These are phyloP conservation scores for Funneliformis mosseae DNA, from an alignment of 192 early-diverging fungal genomes.

Conservation along the genomic window DNA sequence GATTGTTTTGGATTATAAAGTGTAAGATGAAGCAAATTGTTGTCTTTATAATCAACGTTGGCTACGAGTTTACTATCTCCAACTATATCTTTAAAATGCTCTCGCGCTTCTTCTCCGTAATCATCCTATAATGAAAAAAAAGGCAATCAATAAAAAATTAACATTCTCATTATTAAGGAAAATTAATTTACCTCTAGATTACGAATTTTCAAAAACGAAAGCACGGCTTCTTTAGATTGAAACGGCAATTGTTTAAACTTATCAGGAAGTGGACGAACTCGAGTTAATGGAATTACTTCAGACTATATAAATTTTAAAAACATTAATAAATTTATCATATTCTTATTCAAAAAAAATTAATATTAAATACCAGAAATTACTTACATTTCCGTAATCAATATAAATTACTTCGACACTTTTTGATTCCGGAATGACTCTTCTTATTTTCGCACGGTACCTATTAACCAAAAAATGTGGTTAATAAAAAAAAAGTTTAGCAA, in stretches of 20 bases:
- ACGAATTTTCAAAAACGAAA: slow-evolving; percentile 81
- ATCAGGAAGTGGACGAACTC: slow-evolving; percentile 74
- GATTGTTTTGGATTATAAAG: slow-evolving; percentile 66
- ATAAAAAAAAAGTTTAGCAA: not conserved
- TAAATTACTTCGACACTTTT: slow-evolving; percentile 77
- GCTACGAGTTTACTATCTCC: slow-evolving; percentile 68
- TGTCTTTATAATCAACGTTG: slow-evolving; percentile 68
- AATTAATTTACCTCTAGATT: slow-evolving; percentile 34
- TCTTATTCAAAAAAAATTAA: not conserved
- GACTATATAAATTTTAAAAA: slow-evolving; percentile 37
- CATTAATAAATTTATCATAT: not conserved
- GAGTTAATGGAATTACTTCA: slow-evolving; percentile 71
- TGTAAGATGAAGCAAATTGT: slow-evolving; percentile 61
- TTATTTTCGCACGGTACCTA: slow-evolving; percentile 74
- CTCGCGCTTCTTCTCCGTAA: slow-evolving; percentile 75
- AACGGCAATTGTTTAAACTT: slow-evolving; percentile 69
- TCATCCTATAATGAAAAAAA: slow-evolving; percentile 56
- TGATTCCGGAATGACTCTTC: slow-evolving; percentile 58
- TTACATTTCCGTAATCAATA: slow-evolving; percentile 93
- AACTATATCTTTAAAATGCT: slow-evolving; percentile 68
- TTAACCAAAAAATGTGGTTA: not conserved
- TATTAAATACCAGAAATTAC: slow-evolving; percentile 18
- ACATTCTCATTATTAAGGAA: not conserved
- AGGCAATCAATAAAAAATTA: not conserved
- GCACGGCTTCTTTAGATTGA: slow-evolving; percentile 79